These are phyloP conservation scores for Marasmius tenuissimus DNA, from an alignment of 1,284 basidiomycete genomes.

Conservation along the genomic window DNA sequence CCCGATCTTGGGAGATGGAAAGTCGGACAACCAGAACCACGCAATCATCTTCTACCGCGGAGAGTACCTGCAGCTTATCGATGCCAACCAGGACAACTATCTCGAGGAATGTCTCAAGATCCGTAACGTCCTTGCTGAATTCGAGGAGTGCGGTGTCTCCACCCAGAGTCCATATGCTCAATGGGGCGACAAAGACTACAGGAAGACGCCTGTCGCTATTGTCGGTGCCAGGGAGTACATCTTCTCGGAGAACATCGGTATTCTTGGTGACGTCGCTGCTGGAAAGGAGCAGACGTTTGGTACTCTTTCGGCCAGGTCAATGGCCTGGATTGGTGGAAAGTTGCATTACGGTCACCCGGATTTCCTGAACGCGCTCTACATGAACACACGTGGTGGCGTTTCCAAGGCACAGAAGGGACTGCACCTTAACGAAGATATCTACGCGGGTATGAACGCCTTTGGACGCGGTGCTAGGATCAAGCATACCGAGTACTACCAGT, in stretches of 20 bases:
- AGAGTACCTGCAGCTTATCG: conserved; percentile 98
- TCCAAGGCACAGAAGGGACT: conserved; percentile 99
- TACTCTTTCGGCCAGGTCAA: conserved; percentile 91
- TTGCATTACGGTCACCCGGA: conserved; percentile 99
- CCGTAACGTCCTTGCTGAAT: conserved; percentile 96
- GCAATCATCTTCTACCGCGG: conserved; percentile 99
- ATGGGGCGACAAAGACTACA: conserved; percentile 86
- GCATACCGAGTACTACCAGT: conserved; percentile 98
- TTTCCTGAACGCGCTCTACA: conserved; percentile 97
- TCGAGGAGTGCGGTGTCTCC: conserved; percentile 90
- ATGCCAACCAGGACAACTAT: conserved; percentile 99
- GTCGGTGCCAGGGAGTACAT: conserved; percentile 99
- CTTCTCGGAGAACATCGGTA: conserved; percentile 99
- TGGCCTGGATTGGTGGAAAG: conserved; percentile 98
- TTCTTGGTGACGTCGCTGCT: conserved; percentile 96
- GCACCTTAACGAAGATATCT: conserved; percentile 99
- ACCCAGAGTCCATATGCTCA: conserved; percentile 90
- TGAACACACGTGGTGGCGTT: conserved; percentile 97
- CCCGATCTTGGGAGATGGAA: conserved; percentile 98
- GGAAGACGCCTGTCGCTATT: conserved; percentile 90
- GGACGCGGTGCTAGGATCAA: conserved; percentile 97
- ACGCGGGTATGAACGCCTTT: conserved; percentile 98
- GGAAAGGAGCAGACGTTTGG: conserved; percentile 99
- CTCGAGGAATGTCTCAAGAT: conserved; percentile 99
- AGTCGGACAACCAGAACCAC: conserved; percentile 99